Base-by-base conservation (phyloP, 1,284 basidiomycete species). In the Lignosus rhinocerotis region DNA sequence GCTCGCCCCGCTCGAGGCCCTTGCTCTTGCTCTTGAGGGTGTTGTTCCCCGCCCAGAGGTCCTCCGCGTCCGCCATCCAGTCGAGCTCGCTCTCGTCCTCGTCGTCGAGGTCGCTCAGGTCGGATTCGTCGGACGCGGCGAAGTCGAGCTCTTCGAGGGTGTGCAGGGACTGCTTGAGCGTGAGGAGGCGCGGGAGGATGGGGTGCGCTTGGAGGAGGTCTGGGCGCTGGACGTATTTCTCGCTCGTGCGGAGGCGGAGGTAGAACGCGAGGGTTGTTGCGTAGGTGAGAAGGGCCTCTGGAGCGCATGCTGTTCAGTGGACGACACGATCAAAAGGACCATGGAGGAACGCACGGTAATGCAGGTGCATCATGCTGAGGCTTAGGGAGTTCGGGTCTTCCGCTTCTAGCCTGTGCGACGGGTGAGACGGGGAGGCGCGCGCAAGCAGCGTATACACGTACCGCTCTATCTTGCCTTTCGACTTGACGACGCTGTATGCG, bases 241-340 rank as follows among this genome's bases (percentile, higher is more conserved):
- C 77, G 52, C 82, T 83, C 19, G 90, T 79, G 14, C 93, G 86
- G 30, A 99, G 81, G 72, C 96, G 88, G 51, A 99, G 80, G 77
- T 97, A 98, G 78, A 96, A 98, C 0, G 95, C 91, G 46, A 98
- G 87, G 1, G 88, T 90, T 1, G 94, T 93, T 9, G 92, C 83
- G 72, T 99, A 99, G 9, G 95, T 93, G 45, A 96, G 76, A 2
- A 97, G 80, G 1, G 93, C 85, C 79, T 98, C 93, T 94, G 71
- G 17, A 51, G 33, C 45, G 32, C 12, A 41, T n/a, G 7, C n/a
- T 5, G 34, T 32, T 11, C 19, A 34, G 6, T 17, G 46, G 9
- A 9, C 17, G n/a, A 14, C 42, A 4, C n/a, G 25, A 4, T 25
- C 4, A 25, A 39, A 1, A 14, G 36, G 36, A 6, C 25, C 11